Evolutionary conservation across 2,329 filamentous ascomycete species (phyloP).

Genomic region (Trichoderma koningii): DNA sequence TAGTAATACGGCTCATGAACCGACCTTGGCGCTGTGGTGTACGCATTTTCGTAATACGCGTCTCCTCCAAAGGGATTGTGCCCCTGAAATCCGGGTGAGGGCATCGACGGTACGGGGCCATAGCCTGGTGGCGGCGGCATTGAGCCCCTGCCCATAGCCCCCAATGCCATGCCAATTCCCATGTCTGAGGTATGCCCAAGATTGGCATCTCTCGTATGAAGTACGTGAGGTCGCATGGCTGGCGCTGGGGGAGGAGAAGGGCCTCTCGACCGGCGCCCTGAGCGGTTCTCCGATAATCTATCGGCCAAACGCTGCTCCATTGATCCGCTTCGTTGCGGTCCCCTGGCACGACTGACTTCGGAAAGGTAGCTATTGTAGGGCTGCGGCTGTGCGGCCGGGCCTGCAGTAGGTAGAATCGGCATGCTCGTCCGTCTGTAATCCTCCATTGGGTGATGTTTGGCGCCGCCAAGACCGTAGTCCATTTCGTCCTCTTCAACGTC

Average conservation of each 20-base stretch:
- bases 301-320: slow-evolving; percentile 55
- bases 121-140: slow-evolving; percentile 37
- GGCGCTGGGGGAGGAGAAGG: slow-evolving; percentile 26
- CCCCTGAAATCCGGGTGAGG: slow-evolving; percentile 40
- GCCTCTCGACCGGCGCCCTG: slow-evolving; percentile 27
- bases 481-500: slow-evolving; percentile 38
- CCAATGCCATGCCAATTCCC: slow-evolving; percentile 19
- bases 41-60: slow-evolving; percentile 43
- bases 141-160: slow-evolving; percentile 24
- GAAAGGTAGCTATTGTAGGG: slow-evolving; percentile 42
- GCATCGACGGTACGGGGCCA: slow-evolving; percentile 36
- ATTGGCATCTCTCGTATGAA: slow-evolving; percentile 15
- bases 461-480: slow-evolving; percentile 52
- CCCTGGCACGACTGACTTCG: slow-evolving; percentile 48
- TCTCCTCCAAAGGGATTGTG: slow-evolving; percentile 24
- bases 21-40: slow-evolving; percentile 36
- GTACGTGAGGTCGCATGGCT: slow-evolving; percentile 30
- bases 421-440: slow-evolving; percentile 48
- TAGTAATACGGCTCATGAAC: slow-evolving; percentile 26
- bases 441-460: slow-evolving; percentile 63
- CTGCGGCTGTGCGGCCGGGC: slow-evolving; percentile 33
- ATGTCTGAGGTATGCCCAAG: slow-evolving; percentile 21
- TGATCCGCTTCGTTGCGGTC: slow-evolving; percentile 45
- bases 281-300: slow-evolving; percentile 51
- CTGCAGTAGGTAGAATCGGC: slow-evolving; percentile 33